Evolutionary conservation across 257 asterid genomes (phyloP).

Genomic region (Plantago ovata): DNA sequence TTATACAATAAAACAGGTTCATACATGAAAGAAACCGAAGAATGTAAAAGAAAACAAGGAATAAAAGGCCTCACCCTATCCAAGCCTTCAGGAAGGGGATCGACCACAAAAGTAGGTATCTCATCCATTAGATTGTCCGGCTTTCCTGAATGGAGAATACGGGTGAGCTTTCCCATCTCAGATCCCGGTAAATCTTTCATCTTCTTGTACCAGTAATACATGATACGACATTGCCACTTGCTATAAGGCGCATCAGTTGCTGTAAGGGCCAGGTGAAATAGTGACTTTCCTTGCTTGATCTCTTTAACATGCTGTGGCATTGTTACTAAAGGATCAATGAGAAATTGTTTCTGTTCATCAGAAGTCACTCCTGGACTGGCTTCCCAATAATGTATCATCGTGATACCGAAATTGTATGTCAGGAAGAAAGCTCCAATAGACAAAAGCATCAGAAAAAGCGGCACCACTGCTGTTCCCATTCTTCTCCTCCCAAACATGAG

Average conservation of each 20-base stretch:
- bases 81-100: slow-evolving; percentile 57
- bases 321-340: slow-evolving; percentile 48
- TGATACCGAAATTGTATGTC: slow-evolving; percentile 34
- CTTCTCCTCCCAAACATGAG: slow-evolving; percentile 19
- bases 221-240: slow-evolving; percentile 58
- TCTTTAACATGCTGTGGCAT: slow-evolving; percentile 36
- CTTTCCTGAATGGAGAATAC: slow-evolving; percentile 57
- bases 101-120: slow-evolving; percentile 58
- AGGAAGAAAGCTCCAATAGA: slow-evolving; percentile 31
- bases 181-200: slow-evolving; percentile 49
- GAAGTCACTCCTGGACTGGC: slow-evolving; percentile 12
- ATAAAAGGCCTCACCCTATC: slow-evolving; percentile 38
- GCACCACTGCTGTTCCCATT: slow-evolving; percentile 33
- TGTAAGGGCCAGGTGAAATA: slow-evolving; percentile 50
- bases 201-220: slow-evolving; percentile 58
- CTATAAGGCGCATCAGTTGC: slow-evolving; percentile 43
- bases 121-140: slow-evolving; percentile 69
- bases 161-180: slow-evolving; percentile 57
- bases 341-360: slow-evolving; percentile 1
- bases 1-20: no score
- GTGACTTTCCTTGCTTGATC: slow-evolving; percentile 15
- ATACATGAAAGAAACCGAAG: neutral
- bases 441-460: slow-evolving; percentile 27
- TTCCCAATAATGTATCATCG: slow-evolving; percentile 19
- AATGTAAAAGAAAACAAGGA: neutral